Evolutionary conservation across 768 basidiomycete genomes (phyloP), one percentile per base, ranked within the genome.

Genomic region (Gymnopilus dilepis): DNA sequence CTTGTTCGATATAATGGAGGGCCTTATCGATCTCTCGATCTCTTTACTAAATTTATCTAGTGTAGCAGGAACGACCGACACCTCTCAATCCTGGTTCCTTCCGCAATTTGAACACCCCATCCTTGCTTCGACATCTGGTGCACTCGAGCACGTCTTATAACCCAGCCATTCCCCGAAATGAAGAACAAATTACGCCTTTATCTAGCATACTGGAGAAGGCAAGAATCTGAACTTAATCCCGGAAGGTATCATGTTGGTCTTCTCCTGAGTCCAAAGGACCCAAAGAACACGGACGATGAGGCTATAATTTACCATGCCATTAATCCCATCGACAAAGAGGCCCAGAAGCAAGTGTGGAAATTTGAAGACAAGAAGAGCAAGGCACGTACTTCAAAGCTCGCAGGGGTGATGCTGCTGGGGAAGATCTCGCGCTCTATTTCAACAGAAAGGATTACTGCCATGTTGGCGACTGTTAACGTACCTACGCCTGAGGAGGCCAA

Each of bases 371-470:
- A 11, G 11, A 3, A 4, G 37, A 26, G 19, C 6, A 26, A 41
- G 19, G 30, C 58, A 11, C 47, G 58, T 12, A 52, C 50, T 26
- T 17, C 9, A 8, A 51, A 22, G 38, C 37, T 59, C 1, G 38
- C 58, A 40, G 58, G 58, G 11, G 48, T 53, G 15, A 51, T 59
- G 34, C 34, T 59, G 9, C 58, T 59, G 5, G 58, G 58, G 19
- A 59, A 59, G 22, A 34, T 59, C 1, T 34, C 58, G n/a, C 48
- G 48, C 33, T 9, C 6, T 19, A 3, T 50, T 28, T 34, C 51
- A 28, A 30, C 15, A 19, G 52, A 59, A 34, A 30, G 12, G 19
- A 52, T 59, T 19, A 3, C n/a, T 17, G 31, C 34, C 13, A 51
- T 51, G 1, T 28, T 59, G 3, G 17, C 15, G 17, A 59, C 24